phyloP scores from a whole-genome alignment of 2,329 filamentous ascomycete genomes.

The Emmonsiellopsis sp. region DNA sequence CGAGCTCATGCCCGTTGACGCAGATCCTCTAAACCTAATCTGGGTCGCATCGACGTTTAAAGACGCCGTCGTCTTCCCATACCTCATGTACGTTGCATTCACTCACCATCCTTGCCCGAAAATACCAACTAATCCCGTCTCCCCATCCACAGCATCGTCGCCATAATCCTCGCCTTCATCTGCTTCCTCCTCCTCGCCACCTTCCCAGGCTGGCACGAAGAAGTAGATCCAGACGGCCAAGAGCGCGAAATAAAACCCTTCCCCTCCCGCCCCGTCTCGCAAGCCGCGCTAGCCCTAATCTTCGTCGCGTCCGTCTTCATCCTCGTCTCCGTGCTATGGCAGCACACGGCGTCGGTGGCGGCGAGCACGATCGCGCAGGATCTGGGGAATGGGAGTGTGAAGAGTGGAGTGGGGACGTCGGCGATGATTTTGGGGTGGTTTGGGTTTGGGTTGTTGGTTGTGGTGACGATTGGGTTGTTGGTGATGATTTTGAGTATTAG shows the following conservation, averaged over 20 bases:
- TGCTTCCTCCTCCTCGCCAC: conserved; percentile 91
- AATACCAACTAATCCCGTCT: conserved; percentile 5
- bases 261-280: conserved; percentile 82
- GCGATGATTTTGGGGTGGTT: conserved; percentile 99
- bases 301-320: conserved; percentile 59
- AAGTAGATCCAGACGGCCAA: conserved; percentile 68
- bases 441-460: conserved; percentile 82
- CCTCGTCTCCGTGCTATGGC: conserved; percentile 52
- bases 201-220: conserved; percentile 96
- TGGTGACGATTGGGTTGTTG: conserved; percentile 87
- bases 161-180: conserved; percentile 93
- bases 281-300: conserved; percentile 87
- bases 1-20: conserved; percentile 77
- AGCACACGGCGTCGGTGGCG: conserved; percentile 89
- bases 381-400: conserved; percentile 80
- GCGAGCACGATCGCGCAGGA: conserved; percentile 90
- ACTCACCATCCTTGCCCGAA: conserved; percentile 8
- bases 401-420: conserved; percentile 78
- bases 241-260: conserved; percentile 91
- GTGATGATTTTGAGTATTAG: conserved; percentile 95
- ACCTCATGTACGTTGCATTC: conserved; percentile 65
- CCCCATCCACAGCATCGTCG: conserved; percentile 63
- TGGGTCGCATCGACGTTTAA: conserved; percentile 98
- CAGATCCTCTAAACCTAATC: conserved; percentile 93
- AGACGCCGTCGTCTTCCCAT: conserved; percentile 96